Evolutionary conservation across 2,329 filamentous ascomycete genomes (phyloP).

Genomic region (Kalmusia sp.): DNA sequence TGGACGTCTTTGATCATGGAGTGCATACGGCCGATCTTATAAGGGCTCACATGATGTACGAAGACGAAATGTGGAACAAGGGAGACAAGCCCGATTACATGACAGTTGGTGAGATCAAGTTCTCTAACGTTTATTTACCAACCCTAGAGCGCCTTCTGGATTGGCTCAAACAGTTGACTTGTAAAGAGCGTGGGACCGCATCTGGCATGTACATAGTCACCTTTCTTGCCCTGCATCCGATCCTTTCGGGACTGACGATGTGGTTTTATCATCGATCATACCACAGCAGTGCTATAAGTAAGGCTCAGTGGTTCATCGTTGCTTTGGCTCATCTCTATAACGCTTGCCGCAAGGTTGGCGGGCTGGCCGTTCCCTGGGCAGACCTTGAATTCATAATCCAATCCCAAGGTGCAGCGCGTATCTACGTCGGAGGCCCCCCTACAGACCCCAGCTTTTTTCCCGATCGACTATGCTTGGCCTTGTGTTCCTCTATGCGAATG

Average conservation of each 20-base stretch:
- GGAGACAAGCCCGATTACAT: conserved; percentile 27
- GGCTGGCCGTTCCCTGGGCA: conserved; percentile 19
- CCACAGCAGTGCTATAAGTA: conserved; percentile 12
- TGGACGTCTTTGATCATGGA: conserved; percentile 15
- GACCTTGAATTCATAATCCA: conserved; percentile 30
- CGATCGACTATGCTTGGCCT: conserved; percentile 12
- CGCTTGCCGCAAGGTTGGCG: conserved; percentile 23
- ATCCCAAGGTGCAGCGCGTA: conserved; percentile 18
- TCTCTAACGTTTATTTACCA: conserved; percentile 19
- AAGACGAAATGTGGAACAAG: conserved; percentile 21
- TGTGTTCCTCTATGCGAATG: conserved; percentile 4
- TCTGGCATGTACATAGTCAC: conserved; percentile 3
- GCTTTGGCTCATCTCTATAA: conserved; percentile 28
- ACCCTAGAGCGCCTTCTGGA: conserved; percentile 10
- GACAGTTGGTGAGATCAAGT: conserved; percentile 20
- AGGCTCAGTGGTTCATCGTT: conserved; percentile 23
- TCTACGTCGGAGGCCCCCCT: conserved; percentile 24
- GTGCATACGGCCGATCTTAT: conserved; percentile 14
- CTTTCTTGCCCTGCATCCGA: conserved; percentile 21
- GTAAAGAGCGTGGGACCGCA: not conserved
- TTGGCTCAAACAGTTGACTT: conserved; percentile 14
- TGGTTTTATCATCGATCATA: conserved; percentile 17
- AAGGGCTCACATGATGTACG: conserved; percentile 21
- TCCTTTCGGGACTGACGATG: conserved; percentile 18
- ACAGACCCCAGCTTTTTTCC: conserved; percentile 20